phyloP scores from a whole-genome alignment of 805 yeast species.

The Candida saitoana region DNA sequence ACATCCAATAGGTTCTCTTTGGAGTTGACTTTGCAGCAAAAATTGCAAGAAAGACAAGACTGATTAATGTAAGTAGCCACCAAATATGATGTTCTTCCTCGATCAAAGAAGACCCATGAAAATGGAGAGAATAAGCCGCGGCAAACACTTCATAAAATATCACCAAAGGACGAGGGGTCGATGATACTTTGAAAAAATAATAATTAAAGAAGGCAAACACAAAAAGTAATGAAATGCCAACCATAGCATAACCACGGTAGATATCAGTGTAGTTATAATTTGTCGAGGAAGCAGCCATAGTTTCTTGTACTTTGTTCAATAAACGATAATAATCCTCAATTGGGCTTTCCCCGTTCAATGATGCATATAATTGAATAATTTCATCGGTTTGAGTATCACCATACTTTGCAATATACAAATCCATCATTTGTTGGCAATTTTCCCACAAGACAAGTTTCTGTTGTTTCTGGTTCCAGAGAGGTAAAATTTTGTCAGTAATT shows the following conservation, averaged over 20 bases:
- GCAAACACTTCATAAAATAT: constrained; percentile 38
- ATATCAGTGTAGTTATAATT: constrained; percentile 62
- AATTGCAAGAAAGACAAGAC: constrained; percentile 10
- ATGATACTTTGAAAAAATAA: constrained; percentile 10
- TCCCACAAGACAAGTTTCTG: constrained; percentile 40
- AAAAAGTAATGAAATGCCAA: constrained; percentile 26
- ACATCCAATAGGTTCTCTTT: constrained; percentile 1
- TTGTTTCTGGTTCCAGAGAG: constrained; percentile 42
- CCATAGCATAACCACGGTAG: constrained; percentile 22
- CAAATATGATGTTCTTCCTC: constrained; percentile 96
- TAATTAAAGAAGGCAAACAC: constrained; percentile 20
- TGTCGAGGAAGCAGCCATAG: constrained; percentile 59
- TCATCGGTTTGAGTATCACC: constrained; percentile 15
- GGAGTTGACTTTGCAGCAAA: constrained; percentile 6
- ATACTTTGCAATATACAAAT: constrained; percentile 41
- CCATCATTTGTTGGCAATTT: constrained; percentile 55
- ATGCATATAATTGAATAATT: constrained; percentile 5
- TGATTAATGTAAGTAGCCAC: constrained; percentile 54
- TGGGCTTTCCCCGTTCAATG: constrained; percentile 5
- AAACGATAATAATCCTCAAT: constrained; percentile 19
- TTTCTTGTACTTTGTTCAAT: constrained; percentile 46
- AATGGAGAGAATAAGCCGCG: constrained; percentile 55
- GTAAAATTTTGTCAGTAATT: constrained; percentile 54
- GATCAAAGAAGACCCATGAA: constrained; percentile 71
- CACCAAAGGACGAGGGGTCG: constrained; percentile 12